Evolutionary conservation across 2,329 filamentous ascomycete species (phyloP), one percentile per base, ranked within the genome.

Genomic region (Penicillium fuscoglaucum): DNA sequence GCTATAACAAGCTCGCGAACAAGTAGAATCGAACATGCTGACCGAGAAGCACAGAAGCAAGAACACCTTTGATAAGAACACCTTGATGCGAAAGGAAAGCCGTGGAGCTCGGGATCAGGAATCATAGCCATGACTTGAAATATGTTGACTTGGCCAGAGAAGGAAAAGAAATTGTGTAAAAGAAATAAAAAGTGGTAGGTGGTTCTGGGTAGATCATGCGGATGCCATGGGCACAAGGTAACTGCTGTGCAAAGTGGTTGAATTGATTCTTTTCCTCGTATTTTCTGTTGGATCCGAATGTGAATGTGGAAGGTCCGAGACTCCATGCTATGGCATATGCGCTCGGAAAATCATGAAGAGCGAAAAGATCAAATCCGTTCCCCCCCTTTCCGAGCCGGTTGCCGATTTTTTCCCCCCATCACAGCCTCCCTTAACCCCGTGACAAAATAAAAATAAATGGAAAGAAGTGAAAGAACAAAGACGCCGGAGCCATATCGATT

Each of bases 401-500:
- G 31, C 52, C 21, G 24, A n/a, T 45, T 24, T 37, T 35, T 46
- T 40, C 31, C 9, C 17, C 52, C 33, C 43, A 29, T 48, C 46
- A 49, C 6, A 29, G 8, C 28, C 21, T 24, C 33, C 48, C 50
- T 46, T 26, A 28, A 45, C 24, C 51, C 40, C 51, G 8, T 47
- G 6, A 52, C 26, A 28, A 54, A 31, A 39, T 49, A 26, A 29
- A 50, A 41, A 50, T 19, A 50, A 48, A 37, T 53, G 52, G 19
- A 46, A 53, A 53, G 56, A 41, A 50, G 29, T 37, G 41, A 60
- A 39, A 55, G 35, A 53, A 47, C 47, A 59, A 51, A 54, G 40
- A 46, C 51, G 51, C 51, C 51, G 15, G 37, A 26, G 45, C 45
- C 45, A 29, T 50, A 33, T 55, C 37, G 55, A 54, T 53, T 47